Percentiles rank a stretch among this genome's conserved stretches.
These are phyloP conservation scores for Aspergillus sp. DNA, from an alignment of 2,329 filamentous ascomycete species.

Conservation along the genomic window DNA sequence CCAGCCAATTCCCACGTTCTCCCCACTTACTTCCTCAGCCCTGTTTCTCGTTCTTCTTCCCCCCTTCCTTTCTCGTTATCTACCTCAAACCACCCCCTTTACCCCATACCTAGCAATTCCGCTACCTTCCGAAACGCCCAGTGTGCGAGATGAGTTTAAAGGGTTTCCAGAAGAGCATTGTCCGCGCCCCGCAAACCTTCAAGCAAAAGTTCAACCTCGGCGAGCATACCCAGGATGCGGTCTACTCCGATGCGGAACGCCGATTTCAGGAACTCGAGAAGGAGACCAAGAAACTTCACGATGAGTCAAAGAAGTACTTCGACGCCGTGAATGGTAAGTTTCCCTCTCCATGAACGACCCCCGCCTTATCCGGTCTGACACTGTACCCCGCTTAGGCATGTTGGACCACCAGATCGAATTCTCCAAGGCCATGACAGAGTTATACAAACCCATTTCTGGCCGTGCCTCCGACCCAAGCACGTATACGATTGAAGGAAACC, in stretches of 20 bases:
- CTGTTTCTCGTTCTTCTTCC: background rate
- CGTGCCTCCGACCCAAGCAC: conserved; percentile 90
- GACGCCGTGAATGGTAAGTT: conserved; percentile 81
- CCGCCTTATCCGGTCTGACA: conserved; percentile 2
- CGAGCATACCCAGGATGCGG: conserved; percentile 89
- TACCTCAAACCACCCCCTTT: background rate
- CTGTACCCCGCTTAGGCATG: conserved; percentile 62
- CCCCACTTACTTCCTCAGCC: background rate
- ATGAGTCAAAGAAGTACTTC: conserved; percentile 97
- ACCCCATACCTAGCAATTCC: conserved; percentile 5
- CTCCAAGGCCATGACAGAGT: conserved; percentile 89
- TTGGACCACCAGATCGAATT: conserved; percentile 97
- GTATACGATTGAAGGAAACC: conserved; percentile 77
- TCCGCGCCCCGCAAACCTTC: conserved; percentile 87
- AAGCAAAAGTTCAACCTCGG: conserved; percentile 93
- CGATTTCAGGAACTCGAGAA: conserved; percentile 91
- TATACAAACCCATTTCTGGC: conserved; percentile 97
- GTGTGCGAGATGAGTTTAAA: conserved; percentile 81
- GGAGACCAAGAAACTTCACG: conserved; percentile 95
- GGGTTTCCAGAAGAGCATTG: conserved; percentile 87
- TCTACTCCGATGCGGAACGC: conserved; percentile 92
- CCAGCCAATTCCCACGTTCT: background rate
- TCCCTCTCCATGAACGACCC: background rate
- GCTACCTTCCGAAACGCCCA: conserved; percentile 1
- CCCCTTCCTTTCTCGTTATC: background rate